Base-by-base conservation (phyloP, 768 basidiomycete genomes). In the Mycena floridula region DNA sequence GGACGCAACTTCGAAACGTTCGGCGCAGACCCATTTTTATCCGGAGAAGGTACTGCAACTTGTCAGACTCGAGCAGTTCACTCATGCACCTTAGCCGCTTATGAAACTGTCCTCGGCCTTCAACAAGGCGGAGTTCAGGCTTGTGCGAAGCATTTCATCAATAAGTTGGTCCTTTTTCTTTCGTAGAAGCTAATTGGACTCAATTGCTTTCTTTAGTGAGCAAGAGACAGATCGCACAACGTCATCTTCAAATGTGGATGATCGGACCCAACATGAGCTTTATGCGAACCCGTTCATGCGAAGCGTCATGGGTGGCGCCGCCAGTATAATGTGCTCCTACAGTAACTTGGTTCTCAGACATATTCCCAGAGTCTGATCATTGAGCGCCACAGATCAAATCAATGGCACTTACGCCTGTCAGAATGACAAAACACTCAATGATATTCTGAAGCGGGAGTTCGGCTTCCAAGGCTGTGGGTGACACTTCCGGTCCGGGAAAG, bases 1-100 rank as follows among this genome's bases (percentile, higher is more conserved):
- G 93, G 93, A n/a, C 72, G 93, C 22, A 91, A 93, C 62, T 95
- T 89, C 88, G 93, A 95, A 70, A 89, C 89, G n/a, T 93, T 92
- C 46, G 91, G 92, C 24, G 89, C 77, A 8, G 93, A 96, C 59
- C 93, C 93, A 0, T 95, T 80, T 66, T 67, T 95, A 12, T 55
- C 77, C 15, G 90, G 93, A 11, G 89, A 89, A 56, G n/a, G n/a
- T n/a, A n/a, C n/a, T n/a, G n/a, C n/a, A n/a, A n/a, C n/a, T n/a
- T n/a, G n/a, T n/a, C n/a, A n/a, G n/a, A n/a, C n/a, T n/a, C n/a
- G n/a, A n/a, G n/a, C n/a, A n/a, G n/a, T n/a, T n/a, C n/a, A n/a
- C n/a, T n/a, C n/a, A n/a, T n/a, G n/a, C n/a, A n/a, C n/a, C n/a
- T n/a, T n/a, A n/a, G 69, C 72, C 1, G 76, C 82, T 3, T 85